Evolutionary conservation across 2,329 filamentous ascomycete species (phyloP), one percentile per base, ranked within the genome.

Genomic region (Aspergillus novoparasiticus): DNA sequence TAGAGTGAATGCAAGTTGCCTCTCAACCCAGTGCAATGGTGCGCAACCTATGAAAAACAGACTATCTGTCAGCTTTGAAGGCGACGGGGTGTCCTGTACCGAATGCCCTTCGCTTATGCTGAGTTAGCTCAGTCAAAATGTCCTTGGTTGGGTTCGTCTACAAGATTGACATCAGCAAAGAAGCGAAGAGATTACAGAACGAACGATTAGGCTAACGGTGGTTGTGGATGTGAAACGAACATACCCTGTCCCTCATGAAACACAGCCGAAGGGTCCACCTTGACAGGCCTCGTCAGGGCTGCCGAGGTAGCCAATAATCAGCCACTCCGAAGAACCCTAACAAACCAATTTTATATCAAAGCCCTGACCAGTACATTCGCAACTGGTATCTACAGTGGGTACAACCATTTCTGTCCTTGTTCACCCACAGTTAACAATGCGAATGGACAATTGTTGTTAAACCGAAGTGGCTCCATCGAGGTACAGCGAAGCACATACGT

Each of bases 401-500:
- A 46, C 1, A 23, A 8, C 4, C 4, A 46, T 50, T 9, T 9
- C 14, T n/a, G 10, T 9, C 23, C 26, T 50, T 28, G 12, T 16
- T 50, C 21, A 26, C 45, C 6, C 21, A 48, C 12, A 30, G 26
- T 30, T 30, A 10, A 28, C 26, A 3, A 6, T 4, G 50, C 4
- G 12, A 34, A n/a, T 34, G 30, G 30, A 10, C 11, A 53, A 14
- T 36, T 14, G 51, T 23, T 54, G 28, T 54, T 21, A 8, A 16
- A 34, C 19, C 19, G 4, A n/a, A 36, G 51, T 36, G 32, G 51
- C 51, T 23, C 51, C 51, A 36, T 54, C 16, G 51, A 21, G 51
- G 30, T 54, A 54, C 51, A 54, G 51, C 51, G 19, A 54, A 54
- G 51, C 51, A 36, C 30, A 54, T 54, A 54, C 51, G 51, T 54